Evolutionary conservation across 768 basidiomycete genomes (phyloP).

Genomic region (Plicaturopsis crispa): DNA sequence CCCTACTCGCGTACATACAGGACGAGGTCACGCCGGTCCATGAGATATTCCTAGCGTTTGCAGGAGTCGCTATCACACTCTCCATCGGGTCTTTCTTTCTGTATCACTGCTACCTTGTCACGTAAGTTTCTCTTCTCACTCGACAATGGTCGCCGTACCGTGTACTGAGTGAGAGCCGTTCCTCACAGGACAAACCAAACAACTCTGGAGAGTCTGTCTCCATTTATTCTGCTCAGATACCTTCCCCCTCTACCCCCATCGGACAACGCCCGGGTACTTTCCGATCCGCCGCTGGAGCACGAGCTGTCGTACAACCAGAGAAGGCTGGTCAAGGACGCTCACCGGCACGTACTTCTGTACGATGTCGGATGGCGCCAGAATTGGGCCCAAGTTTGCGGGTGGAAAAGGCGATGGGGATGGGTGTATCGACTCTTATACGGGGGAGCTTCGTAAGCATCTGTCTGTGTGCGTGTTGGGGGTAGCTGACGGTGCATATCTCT

Average conservation of each 20-base stretch:
- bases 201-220: slow-evolving; percentile 71
- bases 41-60: slow-evolving; percentile 55
- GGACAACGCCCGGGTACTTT: slow-evolving; percentile 27
- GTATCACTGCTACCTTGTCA: slow-evolving; percentile 73
- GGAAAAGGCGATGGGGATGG: slow-evolving; percentile 44
- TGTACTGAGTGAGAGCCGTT: neutral
- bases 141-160: neutral
- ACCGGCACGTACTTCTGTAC: slow-evolving; percentile 54
- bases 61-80: slow-evolving; percentile 50
- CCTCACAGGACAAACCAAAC: slow-evolving; percentile 70
- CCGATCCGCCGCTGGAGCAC: slow-evolving; percentile 65
- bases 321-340: slow-evolving; percentile 54
- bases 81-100: slow-evolving; percentile 69
- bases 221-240: slow-evolving; percentile 65
- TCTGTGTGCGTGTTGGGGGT: neutral
- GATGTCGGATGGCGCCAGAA: slow-evolving; percentile 71
- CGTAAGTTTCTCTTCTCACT: slow-evolving; percentile 34
- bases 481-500: slow-evolving; percentile 9
- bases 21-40: slow-evolving; percentile 64
- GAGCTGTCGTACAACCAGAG: slow-evolving; percentile 64
- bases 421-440: slow-evolving; percentile 47
- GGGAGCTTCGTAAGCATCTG: slow-evolving; percentile 51
- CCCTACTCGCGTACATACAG: slow-evolving; percentile 28
- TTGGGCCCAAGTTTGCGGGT: slow-evolving; percentile 63
- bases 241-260: slow-evolving; percentile 50